Evolutionary conservation across 306 rosid genomes (phyloP).

Genomic region (Prosopis cineraria): DNA sequence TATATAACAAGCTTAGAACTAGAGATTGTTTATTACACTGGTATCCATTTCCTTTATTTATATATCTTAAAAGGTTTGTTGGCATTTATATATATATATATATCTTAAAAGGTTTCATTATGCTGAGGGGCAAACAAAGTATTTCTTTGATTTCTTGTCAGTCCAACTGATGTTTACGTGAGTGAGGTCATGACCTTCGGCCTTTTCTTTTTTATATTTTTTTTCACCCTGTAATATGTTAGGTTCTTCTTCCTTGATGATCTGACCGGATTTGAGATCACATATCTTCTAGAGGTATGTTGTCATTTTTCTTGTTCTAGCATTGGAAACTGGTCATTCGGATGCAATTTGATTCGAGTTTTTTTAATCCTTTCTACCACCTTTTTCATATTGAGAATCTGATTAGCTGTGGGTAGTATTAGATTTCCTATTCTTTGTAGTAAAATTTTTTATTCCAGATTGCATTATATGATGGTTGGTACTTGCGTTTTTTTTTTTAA

Average conservation of each 20-base stretch:
- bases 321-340: slow-evolving; percentile 10
- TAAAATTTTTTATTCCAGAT: no score
- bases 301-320: slow-evolving; percentile 13
- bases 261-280: slow-evolving; percentile 84
- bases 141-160: background rate
- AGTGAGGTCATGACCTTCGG: slow-evolving; percentile 15
- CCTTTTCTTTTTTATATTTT: background rate
- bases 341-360: slow-evolving; percentile 24
- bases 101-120: slow-evolving; percentile 10
- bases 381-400: slow-evolving; percentile 12
- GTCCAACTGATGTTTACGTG: slow-evolving; percentile 8
- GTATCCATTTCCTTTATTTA: background rate
- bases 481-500: no score
- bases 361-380: slow-evolving; percentile 12
- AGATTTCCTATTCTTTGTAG: background rate
- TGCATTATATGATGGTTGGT: no score
- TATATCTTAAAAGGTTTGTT: slow-evolving; percentile 12
- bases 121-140: background rate
- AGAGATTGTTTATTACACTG: background rate
- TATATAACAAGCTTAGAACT: background rate
- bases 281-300: slow-evolving; percentile 76
- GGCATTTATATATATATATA: no score
- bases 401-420: background rate
- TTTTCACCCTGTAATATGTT: slow-evolving; percentile 19
- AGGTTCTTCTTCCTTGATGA: slow-evolving; percentile 98